phyloP scores from a whole-genome alignment of 2,329 filamentous ascomycete species.

The Cytospora piceicola region DNA sequence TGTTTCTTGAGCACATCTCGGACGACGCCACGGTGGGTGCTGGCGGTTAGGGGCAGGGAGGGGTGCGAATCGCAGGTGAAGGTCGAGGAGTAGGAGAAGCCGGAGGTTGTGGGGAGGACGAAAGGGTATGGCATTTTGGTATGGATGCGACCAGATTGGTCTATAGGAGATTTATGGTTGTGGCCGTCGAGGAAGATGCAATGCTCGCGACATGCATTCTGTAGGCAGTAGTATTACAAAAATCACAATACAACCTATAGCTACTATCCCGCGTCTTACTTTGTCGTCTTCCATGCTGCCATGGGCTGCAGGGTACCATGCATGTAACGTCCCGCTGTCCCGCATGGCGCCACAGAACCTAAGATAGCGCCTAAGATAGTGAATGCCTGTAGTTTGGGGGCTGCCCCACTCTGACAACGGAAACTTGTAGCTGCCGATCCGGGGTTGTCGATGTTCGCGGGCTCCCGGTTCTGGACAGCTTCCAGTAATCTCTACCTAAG shows the following conservation, averaged over 20 bases:
- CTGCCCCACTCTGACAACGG: slow-evolving; percentile 15
- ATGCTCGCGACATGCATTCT: background rate
- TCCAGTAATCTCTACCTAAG: slow-evolving; percentile 25
- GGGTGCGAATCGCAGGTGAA: slow-evolving; percentile 84
- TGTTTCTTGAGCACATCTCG: slow-evolving; percentile 84
- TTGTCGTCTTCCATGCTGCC: slow-evolving; percentile 6
- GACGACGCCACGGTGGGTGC: slow-evolving; percentile 81
- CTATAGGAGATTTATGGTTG: slow-evolving; percentile 8
- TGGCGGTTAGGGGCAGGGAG: slow-evolving; percentile 80
- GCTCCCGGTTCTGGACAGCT: slow-evolving; percentile 28
- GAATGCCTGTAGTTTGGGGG: background rate
- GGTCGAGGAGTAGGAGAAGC: slow-evolving; percentile 77
- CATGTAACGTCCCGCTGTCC: slow-evolving; percentile 14
- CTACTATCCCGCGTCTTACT: background rate
- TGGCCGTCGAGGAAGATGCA: background rate
- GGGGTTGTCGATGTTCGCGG: slow-evolving; percentile 19
- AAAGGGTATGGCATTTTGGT: slow-evolving; percentile 87
- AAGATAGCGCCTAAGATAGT: no score
- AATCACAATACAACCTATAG: background rate
- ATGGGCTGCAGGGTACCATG: slow-evolving; percentile 19
- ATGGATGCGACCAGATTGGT: slow-evolving; percentile 3
- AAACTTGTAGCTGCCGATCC: slow-evolving; percentile 21
- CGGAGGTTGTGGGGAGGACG: slow-evolving; percentile 84
- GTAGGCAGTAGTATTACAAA: background rate
- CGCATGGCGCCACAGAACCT: background rate